Conservation (phyloP, 2,329 filamentous ascomycete species). For the Malbranchea zuffiana region DNA sequence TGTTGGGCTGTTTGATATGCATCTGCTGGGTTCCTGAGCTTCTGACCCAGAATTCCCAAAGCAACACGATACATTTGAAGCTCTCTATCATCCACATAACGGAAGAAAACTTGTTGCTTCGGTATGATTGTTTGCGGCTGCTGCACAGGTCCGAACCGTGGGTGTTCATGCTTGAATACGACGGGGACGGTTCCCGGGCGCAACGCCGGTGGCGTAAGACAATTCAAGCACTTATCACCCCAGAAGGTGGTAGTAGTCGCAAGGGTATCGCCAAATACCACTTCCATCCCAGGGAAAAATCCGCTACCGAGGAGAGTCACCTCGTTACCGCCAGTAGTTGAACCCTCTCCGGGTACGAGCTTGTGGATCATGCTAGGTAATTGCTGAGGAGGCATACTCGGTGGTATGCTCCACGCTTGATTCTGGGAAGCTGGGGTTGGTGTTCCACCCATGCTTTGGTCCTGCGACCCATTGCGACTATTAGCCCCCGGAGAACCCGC, state of each 20-base stretch:
- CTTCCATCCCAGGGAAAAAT: conserved; percentile 68
- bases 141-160: conserved; percentile 38
- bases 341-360: conserved; percentile 71
- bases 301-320: conserved; percentile 73
- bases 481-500: conserved; percentile 55
- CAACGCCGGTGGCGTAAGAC: conserved; percentile 60
- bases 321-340: conserved; percentile 72
- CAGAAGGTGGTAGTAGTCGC: conserved; percentile 68
- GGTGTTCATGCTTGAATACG: conserved; percentile 50
- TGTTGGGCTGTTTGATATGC: conserved; percentile 40
- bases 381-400: conserved; percentile 42
- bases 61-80: conserved; percentile 38
- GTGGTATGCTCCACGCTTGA: conserved; percentile 42
- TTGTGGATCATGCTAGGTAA: conserved; percentile 61
- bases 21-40: conserved; percentile 37
- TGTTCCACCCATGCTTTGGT: conserved; percentile 22
- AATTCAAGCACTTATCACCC: conserved; percentile 70
- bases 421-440: conserved; percentile 38
- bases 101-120: conserved; percentile 50
- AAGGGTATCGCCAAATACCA: conserved; percentile 66
- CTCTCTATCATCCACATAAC: conserved; percentile 49
- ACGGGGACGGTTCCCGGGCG: conserved; percentile 60
- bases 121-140: conserved; percentile 34
- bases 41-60: conserved; percentile 37
- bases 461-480: conserved; percentile 28